These are phyloP conservation scores for Asterophora parasitica DNA, from an alignment of 768 basidiomycete species.

Conservation along the genomic window DNA sequence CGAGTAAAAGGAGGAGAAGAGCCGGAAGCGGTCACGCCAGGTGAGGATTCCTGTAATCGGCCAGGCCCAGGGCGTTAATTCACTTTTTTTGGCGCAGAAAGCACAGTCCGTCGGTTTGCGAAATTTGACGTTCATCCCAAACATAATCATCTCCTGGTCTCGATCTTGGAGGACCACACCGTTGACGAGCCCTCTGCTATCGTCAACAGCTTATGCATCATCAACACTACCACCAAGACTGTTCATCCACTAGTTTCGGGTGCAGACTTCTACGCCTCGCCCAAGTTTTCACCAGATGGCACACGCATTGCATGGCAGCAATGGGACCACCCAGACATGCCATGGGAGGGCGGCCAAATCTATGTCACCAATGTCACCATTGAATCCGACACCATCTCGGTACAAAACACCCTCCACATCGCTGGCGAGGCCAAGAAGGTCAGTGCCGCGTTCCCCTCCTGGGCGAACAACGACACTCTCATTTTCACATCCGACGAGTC, in stretches of 20 bases:
- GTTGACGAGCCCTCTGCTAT: slow-evolving; percentile 43
- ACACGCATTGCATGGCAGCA: slow-evolving; percentile 22
- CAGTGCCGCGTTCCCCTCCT: slow-evolving; percentile 55
- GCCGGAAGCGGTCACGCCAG: slow-evolving; percentile 56
- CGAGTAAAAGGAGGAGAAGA: slow-evolving; percentile 24
- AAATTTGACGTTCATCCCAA: slow-evolving; percentile 56
- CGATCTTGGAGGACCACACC: slow-evolving; percentile 72
- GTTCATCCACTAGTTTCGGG: slow-evolving; percentile 46
- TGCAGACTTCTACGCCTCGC: slow-evolving; percentile 70
- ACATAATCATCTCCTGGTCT: slow-evolving; percentile 48
- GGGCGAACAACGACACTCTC: slow-evolving; percentile 51
- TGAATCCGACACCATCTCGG: slow-evolving; percentile 20
- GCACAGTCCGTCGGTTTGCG: slow-evolving; percentile 54
- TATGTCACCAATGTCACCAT: slow-evolving; percentile 42
- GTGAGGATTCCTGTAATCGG: slow-evolving; percentile 33
- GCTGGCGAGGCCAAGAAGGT: slow-evolving; percentile 48
- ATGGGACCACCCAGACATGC: slow-evolving; percentile 26
- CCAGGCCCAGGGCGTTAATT: no score
- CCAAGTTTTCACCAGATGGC: slow-evolving; percentile 22
- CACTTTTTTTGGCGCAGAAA: slow-evolving; percentile 31
- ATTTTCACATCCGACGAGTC: slow-evolving; percentile 62
- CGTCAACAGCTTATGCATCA: slow-evolving; percentile 51
- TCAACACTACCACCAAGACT: slow-evolving; percentile 43
- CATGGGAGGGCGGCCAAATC: slow-evolving; percentile 22
- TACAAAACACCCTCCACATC: slow-evolving; percentile 37